Evolutionary conservation across 1,284 basidiomycete genomes (phyloP), one percentile per base, ranked within the genome.

Genomic region (Boletellus deceptivus): DNA sequence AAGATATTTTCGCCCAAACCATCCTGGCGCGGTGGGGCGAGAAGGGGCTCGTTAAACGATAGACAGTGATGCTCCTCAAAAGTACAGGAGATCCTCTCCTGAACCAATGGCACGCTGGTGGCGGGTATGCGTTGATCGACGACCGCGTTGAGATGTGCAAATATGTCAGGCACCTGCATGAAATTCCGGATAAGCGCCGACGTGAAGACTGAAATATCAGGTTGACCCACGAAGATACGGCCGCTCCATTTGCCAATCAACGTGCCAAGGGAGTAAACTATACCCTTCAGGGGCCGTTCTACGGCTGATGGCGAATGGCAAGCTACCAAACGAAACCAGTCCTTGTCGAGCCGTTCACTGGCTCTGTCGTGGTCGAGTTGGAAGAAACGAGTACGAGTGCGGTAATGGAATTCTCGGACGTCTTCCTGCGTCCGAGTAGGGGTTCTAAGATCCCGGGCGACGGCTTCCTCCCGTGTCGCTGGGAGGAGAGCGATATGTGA

Each of bases 51-150:
- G 29, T 68, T 63, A 11, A 70, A 68, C 16, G 52, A 55, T 6
- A 78, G 56, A 49, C 77, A 78, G 46, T 78, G 75, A 45, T 79
- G 74, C 55, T 80, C 78, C 41, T 69, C 59, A 22, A 80, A 63
- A 31, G 62, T 59, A 53, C 72, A 72, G 36, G 72, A 72, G 2
- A 80, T 54, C 11, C 74, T 70, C 41, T 68, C 65, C 24, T 70
- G 68, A 18, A 56, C 48, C 24, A 76, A 43, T 11, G 61, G 59
- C 25, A 70, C 61, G 11, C 60, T 56, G 17, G 42, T 33, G 37
- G 49, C 61, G 43, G 45, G 55, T 44, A 58, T 48, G 25, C 46
- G 56, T 40, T 46, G 61, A 60, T 68, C 57, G 27, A 58, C 34
- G 35, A 55, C 45, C 6, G 59, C 59, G 13, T 57, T 58, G 40